Evolutionary conservation across 805 yeast species (phyloP), one percentile per base, ranked within the genome.

Genomic region (Deakozyma indianensis): DNA sequence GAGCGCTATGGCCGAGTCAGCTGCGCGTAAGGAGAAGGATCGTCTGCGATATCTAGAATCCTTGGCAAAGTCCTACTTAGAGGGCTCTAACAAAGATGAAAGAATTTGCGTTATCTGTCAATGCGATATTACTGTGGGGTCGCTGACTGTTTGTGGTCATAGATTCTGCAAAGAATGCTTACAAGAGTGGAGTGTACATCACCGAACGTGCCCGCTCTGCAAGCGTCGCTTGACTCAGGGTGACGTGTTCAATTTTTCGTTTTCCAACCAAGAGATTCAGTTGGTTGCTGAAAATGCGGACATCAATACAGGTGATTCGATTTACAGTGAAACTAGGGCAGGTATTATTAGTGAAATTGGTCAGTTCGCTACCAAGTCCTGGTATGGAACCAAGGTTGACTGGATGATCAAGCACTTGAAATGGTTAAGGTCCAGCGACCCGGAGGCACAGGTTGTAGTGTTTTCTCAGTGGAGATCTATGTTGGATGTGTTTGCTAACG

Each of bases 381-480:
- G 71, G 43, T 88, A 80, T 60, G 95, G 97, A 9, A 75, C 95
- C 1, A 92, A 92, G 56, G 76, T 90, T 28, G 95, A 92, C 62
- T 74, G 78, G 68, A 81, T 90, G 35, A 71, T 87, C 7, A 75
- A 79, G 53, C 86, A 84, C 48, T 73, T 83, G 3, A 59, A 78
- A 44, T 82, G 79, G 67, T 63, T 90, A 44, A 74, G 76, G 44
- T 57, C 67, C 2, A 62, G 68, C 22, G 80, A 82, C 23, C 72
- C 75, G 0, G 62, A 66, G 0, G 84, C 80, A 3, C 96, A 92
- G 61, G 80, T 90, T 40, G 80, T 92, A 11, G 64, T 92, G 0
- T 92, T 85, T 57, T 86, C 96, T 18, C 97, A 88, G 59, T 90
- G 94, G 88, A 70, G 77, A 22, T 85, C 77, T 28, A 74, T 88